Evolutionary conservation across 2,329 filamentous ascomycete species (phyloP).

Genomic region (Rachicladosporium sp.): DNA sequence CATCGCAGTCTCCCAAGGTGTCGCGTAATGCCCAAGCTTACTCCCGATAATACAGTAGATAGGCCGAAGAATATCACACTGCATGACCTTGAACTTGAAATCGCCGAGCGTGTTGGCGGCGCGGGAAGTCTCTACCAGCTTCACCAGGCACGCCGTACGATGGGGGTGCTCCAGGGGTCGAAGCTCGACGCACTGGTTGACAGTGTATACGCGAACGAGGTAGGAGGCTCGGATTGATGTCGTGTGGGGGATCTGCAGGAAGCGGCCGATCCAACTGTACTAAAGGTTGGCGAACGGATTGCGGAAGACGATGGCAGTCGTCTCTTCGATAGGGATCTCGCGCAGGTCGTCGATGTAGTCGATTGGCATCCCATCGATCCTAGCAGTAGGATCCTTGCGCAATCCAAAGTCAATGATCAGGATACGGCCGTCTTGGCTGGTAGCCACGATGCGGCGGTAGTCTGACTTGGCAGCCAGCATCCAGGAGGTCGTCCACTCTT

Average conservation of each 20-base stretch:
- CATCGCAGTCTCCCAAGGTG: too few relatives aligned
- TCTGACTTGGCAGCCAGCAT: slow-evolving; percentile 93
- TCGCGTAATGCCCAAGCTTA: too few relatives aligned
- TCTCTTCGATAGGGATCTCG: slow-evolving; percentile 12
- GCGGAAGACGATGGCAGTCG: slow-evolving; percentile 14
- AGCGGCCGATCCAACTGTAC: background rate
- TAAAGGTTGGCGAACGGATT: slow-evolving; percentile 9
- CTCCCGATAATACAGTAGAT: too few relatives aligned
- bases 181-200: too few relatives aligned
- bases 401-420: slow-evolving; percentile 83
- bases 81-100: too few relatives aligned
- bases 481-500: slow-evolving; percentile 95
- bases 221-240: background rate
- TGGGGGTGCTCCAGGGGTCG: too few relatives aligned
- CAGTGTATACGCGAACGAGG: too few relatives aligned
- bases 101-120: too few relatives aligned
- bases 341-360: slow-evolving; percentile 40
- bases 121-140: too few relatives aligned
- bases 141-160: too few relatives aligned
- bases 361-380: slow-evolving; percentile 30
- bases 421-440: slow-evolving; percentile 85
- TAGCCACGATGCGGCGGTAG: slow-evolving; percentile 86
- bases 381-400: slow-evolving; percentile 13
- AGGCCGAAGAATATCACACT: too few relatives aligned
- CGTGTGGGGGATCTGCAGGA: background rate